Conservation (phyloP, 495 filamentous ascomycete genomes). For the Aspergillus biplanus region DNA sequence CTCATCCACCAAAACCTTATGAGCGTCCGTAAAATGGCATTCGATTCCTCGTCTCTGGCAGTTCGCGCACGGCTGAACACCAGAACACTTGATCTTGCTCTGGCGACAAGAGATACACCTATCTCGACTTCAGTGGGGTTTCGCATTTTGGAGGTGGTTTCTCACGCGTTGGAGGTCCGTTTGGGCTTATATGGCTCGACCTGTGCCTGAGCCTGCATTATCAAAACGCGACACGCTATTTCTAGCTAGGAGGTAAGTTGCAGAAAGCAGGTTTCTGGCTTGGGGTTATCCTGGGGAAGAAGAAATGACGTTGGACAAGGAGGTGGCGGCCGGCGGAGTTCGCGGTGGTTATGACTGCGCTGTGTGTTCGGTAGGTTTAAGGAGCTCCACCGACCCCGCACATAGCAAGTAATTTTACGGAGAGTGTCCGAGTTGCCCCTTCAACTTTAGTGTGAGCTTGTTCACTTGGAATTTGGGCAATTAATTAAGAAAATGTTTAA, state of each 20-base stretch:
- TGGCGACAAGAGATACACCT: constrained; percentile 41
- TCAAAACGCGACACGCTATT: too few species aligned
- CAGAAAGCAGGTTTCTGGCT: too few species aligned
- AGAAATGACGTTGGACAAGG: not conserved
- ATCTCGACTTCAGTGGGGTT: not conserved
- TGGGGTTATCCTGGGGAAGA: too few species aligned
- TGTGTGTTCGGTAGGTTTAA: too few species aligned
- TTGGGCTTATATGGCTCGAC: not conserved
- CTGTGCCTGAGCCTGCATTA: too few species aligned
- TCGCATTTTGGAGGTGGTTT: not conserved
- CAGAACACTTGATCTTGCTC: constrained; percentile 47
- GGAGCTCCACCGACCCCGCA: too few species aligned
- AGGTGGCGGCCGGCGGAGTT: not conserved
- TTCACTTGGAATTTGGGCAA: too few species aligned
- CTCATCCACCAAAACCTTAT: constrained; percentile 30
- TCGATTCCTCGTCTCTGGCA: constrained; percentile 29
- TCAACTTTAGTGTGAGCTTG: too few species aligned
- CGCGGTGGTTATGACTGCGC: not conserved
- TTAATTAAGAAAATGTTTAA: too few species aligned
- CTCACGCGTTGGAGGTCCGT: not conserved
- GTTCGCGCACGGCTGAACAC: constrained; percentile 36
- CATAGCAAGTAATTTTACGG: too few species aligned
- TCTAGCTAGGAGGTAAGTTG: too few species aligned
- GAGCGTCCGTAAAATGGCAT: constrained; percentile 30
- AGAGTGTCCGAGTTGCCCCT: too few species aligned